These are phyloP conservation scores for Globisporangium lucens DNA, from an alignment of 352 stramenopile genomes.

Conservation along the genomic window DNA sequence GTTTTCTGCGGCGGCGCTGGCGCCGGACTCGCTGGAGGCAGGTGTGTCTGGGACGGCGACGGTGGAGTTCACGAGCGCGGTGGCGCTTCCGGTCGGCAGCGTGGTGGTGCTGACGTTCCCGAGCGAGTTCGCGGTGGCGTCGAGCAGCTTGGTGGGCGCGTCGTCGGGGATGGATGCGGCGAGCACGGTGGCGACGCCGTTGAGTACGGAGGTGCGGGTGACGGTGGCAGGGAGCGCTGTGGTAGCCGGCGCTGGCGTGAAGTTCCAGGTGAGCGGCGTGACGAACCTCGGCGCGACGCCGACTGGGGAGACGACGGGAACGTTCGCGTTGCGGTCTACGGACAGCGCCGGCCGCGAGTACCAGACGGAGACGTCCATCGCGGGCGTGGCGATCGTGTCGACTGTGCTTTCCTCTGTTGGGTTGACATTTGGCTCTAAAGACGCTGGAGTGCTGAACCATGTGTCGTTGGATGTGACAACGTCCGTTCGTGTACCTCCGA, in stretches of 20 bases:
- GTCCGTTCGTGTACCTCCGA: slow-evolving; percentile 19
- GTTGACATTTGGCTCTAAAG: slow-evolving; percentile 3
- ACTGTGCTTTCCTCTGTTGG: slow-evolving; percentile 11
- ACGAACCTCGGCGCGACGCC: slow-evolving; percentile 46
- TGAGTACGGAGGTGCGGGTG: slow-evolving; percentile 25
- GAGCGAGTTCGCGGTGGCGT: slow-evolving; percentile 28
- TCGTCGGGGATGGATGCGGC: slow-evolving; percentile 24
- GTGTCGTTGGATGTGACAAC: slow-evolving; percentile 19
- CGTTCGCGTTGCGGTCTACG: slow-evolving; percentile 34
- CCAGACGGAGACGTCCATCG: slow-evolving; percentile 22
- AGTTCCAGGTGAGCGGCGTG: slow-evolving; percentile 43
- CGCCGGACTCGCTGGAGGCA: slow-evolving; percentile 27
- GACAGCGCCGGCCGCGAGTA: slow-evolving; percentile 30
- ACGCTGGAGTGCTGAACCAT: slow-evolving; percentile 25
- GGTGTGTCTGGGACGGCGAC: slow-evolving; percentile 24
- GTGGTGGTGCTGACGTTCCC: slow-evolving; percentile 38
- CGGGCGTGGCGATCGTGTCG: slow-evolving; percentile 24
- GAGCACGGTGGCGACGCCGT: slow-evolving; percentile 23
- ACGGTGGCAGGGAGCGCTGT: slow-evolving; percentile 26
- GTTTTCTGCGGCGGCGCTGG: slow-evolving; percentile 19
- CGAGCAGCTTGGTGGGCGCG: slow-evolving; percentile 18
- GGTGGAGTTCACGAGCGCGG: slow-evolving; percentile 37
- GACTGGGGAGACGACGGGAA: slow-evolving; percentile 24
- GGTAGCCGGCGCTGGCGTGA: slow-evolving; percentile 21
- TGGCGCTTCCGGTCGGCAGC: slow-evolving; percentile 31